Conservation (phyloP, 2,329 filamentous ascomycete genomes). For the Pseudocercospora crystallina region DNA sequence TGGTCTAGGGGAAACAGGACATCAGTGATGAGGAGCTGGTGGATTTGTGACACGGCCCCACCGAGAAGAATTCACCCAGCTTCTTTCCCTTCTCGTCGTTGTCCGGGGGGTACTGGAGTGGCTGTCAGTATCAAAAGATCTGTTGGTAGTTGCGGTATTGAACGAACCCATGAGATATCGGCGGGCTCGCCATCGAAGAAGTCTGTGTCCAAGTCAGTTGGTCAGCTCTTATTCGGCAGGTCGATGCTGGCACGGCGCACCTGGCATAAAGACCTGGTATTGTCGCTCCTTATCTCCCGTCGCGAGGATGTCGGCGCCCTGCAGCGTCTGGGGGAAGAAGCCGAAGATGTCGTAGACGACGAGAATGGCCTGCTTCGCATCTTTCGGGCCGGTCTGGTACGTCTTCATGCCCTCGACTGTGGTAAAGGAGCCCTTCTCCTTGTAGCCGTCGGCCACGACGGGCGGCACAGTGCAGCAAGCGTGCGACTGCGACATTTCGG, state of each 20-base stretch:
- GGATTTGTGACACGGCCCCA: not conserved
- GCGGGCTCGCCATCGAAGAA: slow-evolving; percentile 78
- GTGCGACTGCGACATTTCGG: slow-evolving; percentile 16
- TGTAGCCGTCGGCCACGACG: slow-evolving; percentile 51
- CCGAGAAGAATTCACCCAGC: slow-evolving; percentile 58
- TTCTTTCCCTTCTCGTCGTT: slow-evolving; percentile 61
- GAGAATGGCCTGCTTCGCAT: slow-evolving; percentile 58
- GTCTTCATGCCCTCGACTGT: slow-evolving; percentile 63
- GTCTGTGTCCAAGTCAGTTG: slow-evolving; percentile 48
- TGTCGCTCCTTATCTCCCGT: slow-evolving; percentile 64
- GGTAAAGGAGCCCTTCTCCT: slow-evolving; percentile 59
- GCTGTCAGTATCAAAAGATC: not conserved
- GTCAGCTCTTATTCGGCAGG: not conserved
- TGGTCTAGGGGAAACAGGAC: slow-evolving; percentile 32
- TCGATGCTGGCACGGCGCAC: slow-evolving; percentile 6
- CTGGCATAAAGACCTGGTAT: slow-evolving; percentile 83
- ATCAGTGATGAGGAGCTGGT: slow-evolving; percentile 6
- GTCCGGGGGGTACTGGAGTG: slow-evolving; percentile 44
- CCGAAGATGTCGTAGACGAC: slow-evolving; percentile 64
- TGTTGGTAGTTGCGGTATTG: not conserved
- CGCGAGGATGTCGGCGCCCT: slow-evolving; percentile 64
- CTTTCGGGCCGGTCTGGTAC: slow-evolving; percentile 54
- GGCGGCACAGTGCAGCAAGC: slow-evolving; percentile 52
- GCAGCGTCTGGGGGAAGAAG: slow-evolving; percentile 62
- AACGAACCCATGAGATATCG: slow-evolving; percentile 43